Evolutionary conservation across 2,329 filamentous ascomycete species (phyloP).

Genomic region (Neodidymelliopsis sp.): DNA sequence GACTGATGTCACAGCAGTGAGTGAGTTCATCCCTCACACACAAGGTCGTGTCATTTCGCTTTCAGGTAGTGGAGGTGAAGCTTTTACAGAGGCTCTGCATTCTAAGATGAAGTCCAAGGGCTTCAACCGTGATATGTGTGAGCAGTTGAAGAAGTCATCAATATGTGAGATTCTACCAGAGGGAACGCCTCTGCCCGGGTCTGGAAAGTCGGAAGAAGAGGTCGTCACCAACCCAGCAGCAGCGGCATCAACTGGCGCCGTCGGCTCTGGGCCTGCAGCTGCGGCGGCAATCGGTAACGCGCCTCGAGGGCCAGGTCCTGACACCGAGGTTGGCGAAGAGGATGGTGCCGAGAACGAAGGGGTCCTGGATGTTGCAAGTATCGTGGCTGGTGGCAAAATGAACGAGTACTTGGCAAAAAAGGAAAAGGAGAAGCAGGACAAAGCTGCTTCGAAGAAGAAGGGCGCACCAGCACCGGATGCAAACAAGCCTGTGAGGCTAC

Average conservation of each 20-base stretch:
- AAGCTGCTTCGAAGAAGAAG: constrained; percentile 66
- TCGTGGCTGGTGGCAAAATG: constrained; percentile 82
- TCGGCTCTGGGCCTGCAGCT: constrained; percentile 55
- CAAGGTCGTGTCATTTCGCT: constrained; percentile 68
- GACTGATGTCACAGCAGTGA: constrained; percentile 89
- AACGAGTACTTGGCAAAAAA: constrained; percentile 83
- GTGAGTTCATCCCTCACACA: constrained; percentile 80
- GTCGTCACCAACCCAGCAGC: constrained; percentile 60
- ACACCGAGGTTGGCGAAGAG: constrained; percentile 63
- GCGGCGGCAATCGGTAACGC: constrained; percentile 53
- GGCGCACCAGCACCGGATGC: constrained; percentile 66
- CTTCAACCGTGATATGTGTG: constrained; percentile 68
- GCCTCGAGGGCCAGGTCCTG: constrained; percentile 62
- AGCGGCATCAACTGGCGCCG: constrained; percentile 63
- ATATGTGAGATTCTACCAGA: constrained; percentile 68
- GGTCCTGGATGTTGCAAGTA: constrained; percentile 82
- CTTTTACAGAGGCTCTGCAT: constrained; percentile 78
- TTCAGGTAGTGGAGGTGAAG: constrained; percentile 80
- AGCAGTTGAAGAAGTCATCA: constrained; percentile 68
- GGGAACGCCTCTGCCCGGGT: constrained; percentile 62
- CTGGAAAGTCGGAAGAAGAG: constrained; percentile 52
- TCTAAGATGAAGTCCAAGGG: constrained; percentile 68
- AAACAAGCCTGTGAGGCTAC: constrained; percentile 67
- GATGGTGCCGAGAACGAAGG: constrained; percentile 69
- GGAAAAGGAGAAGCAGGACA: constrained; percentile 79